phyloP scores from a whole-genome alignment of 345 rosid genomes.

The Sonneratia alba region DNA sequence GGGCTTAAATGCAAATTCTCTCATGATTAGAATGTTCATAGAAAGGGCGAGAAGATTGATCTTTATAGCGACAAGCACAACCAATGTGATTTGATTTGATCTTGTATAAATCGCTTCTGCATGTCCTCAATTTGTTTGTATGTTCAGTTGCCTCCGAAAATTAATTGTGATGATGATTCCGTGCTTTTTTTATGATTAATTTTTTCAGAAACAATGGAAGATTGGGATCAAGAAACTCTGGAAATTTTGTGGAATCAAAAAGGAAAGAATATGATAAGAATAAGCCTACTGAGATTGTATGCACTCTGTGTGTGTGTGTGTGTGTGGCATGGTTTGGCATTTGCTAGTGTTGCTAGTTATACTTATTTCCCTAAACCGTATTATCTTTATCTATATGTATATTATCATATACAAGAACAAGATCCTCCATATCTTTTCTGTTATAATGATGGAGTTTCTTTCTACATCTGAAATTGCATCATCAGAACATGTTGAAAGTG shows the following conservation, averaged over 20 bases:
- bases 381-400: not conserved
- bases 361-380: not conserved
- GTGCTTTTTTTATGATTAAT: not conserved
- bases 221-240: constrained; percentile 92
- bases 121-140: too few species aligned
- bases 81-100: constrained; percentile 31
- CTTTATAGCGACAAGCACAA: constrained; percentile 83
- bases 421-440: not conserved
- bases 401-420: not conserved
- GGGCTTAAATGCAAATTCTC: constrained; percentile 96
- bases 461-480: not conserved
- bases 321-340: not conserved
- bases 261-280: constrained; percentile 74
- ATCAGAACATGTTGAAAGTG: not conserved
- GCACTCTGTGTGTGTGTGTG: constrained; percentile 11
- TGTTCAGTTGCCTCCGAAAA: not conserved
- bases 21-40: constrained; percentile 82
- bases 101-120: too few species aligned
- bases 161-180: not conserved
- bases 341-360: too few species aligned
- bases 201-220: constrained; percentile 62
- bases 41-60: constrained; percentile 96
- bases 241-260: constrained; percentile 88
- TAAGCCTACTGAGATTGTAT: constrained; percentile 87
- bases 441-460: too few species aligned